Evolutionary conservation across 768 basidiomycete species (phyloP), one percentile per base, ranked within the genome.

Genomic region (Cyclocybe aegerita): DNA sequence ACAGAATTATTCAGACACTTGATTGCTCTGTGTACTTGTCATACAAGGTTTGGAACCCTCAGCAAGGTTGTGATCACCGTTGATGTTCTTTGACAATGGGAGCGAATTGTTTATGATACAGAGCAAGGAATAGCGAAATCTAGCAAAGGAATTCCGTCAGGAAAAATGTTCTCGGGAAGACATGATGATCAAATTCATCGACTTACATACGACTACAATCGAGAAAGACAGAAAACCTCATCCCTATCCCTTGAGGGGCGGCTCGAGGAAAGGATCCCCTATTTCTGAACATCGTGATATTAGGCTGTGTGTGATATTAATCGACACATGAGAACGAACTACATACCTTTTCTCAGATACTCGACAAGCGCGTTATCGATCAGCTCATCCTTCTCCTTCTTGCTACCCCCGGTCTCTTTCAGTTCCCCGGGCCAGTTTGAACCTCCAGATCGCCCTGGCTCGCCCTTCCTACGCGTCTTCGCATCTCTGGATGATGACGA

Each of bases 301-400:
- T 34, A 50, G 23, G 43, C 44, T 52, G 46, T 33, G 36, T 30
- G 37, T 7, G 11, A 39, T 46, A 32, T 38, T 43, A 34, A 33
- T 46, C 30, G 12, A 47, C 37, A 16, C 8, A 14, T 31, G 42
- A 36, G 33, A 33, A 12, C 6, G 31, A 12, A 10, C 17, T 17
- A 33, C 58, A 68, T 23, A 79, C 81, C 81, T 72, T 80, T 81
- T 59, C 81, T 75, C 43, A 83, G 63, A 53, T 69, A 72, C 10
- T 83, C 81, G 30, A 81, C 79, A 15, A 80, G 49, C 45, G 67
- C 56, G 34, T 63, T 55, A 62, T 83, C 81, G 44, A 82, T 66
- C 45, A 83, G 66, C 14, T 83, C 81, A 38, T 81, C 80, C 54
- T 80, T 82, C 46, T 83, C 80, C 49, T 77, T 66, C 61, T 74